Evolutionary conservation across 176 grass and related monocot species (phyloP).

Genomic region (Avena sativa): DNA sequence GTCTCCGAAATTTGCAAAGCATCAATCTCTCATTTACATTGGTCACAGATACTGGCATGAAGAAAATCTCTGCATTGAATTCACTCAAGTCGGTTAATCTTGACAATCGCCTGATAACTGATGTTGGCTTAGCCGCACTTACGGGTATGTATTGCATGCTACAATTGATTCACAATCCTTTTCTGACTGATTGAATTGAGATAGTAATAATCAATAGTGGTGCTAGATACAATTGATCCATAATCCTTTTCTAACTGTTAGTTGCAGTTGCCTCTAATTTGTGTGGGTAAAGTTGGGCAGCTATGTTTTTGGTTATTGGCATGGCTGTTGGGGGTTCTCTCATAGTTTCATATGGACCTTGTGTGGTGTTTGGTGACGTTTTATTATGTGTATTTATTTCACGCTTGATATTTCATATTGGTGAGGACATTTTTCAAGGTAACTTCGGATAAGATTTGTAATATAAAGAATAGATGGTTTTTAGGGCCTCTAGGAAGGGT

Average conservation of each 20-base stretch:
- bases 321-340: neutral
- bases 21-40: conserved; percentile 94
- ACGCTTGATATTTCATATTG: conserved; percentile 7
- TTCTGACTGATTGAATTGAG: neutral
- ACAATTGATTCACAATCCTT: conserved; percentile 7
- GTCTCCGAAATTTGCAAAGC: conserved; percentile 68
- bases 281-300: neutral
- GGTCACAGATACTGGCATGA: conserved; percentile 81
- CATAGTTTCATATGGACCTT: neutral
- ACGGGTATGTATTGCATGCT: conserved; percentile 58
- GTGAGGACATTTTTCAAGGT: neutral
- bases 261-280: conserved; percentile 6
- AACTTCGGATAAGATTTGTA: neutral
- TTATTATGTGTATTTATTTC: neutral
- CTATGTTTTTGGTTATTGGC: conserved; percentile 2
- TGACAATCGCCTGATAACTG: conserved; percentile 86
- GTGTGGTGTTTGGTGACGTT: neutral
- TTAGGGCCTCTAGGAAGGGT: no score
- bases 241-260: neutral
- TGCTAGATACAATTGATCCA: neutral
- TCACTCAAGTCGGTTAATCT: conserved; percentile 86
- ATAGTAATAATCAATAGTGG: neutral
- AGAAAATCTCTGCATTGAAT: conserved; percentile 69
- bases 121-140: conserved; percentile 80
- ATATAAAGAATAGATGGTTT: neutral